Evolutionary conservation across 805 yeast species (phyloP), one percentile per base, ranked within the genome.

Genomic region (Cyberlindnera americana): DNA sequence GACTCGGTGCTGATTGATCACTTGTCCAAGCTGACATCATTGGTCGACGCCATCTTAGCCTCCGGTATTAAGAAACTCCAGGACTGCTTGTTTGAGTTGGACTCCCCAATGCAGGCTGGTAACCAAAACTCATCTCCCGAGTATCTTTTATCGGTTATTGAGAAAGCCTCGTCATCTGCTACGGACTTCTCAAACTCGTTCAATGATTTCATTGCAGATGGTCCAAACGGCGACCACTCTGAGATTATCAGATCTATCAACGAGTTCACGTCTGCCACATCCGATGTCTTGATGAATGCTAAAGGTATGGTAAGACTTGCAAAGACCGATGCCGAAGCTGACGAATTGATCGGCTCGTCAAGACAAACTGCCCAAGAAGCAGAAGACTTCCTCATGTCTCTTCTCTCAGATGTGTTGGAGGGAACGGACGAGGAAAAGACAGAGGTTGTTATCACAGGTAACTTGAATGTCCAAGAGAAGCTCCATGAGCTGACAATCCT

Each of bases 31-130:
- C 60, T 83, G 37, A 59, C 69, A 21, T 68, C 78, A 22, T 72
- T 87, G 41, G 61, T 76, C 24, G 96, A 88, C 58, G 78, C 90
- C 9, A 75, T 87, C 35, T 66, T 88, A 44, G 70, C 67, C 17
- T 74, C 84, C 48, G 87, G 85, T 32, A 75, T 83, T 19, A 78
- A 78, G 45, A 70, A 88, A 37, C 72, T 88, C 38, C 95, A 88
- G 61, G 87, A 83, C 48, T 65, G 83, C 0, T 65, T 75, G 29
- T 81, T 75, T 53, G 88, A 81, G 52, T 66, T 86, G 45, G 81
- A 78, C 40, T 81, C 90, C 5, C 86, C 93, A 22, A 76, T 83
- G 77, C 87, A 83, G 60, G 86, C 88, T 4, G 93, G 93, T 40
- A 85, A 84, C 56, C 77, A 79, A 49, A 80, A 79, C 57, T 72